phyloP scores from a whole-genome alignment of 257 asterid species.

The Cinchona pubescens region DNA sequence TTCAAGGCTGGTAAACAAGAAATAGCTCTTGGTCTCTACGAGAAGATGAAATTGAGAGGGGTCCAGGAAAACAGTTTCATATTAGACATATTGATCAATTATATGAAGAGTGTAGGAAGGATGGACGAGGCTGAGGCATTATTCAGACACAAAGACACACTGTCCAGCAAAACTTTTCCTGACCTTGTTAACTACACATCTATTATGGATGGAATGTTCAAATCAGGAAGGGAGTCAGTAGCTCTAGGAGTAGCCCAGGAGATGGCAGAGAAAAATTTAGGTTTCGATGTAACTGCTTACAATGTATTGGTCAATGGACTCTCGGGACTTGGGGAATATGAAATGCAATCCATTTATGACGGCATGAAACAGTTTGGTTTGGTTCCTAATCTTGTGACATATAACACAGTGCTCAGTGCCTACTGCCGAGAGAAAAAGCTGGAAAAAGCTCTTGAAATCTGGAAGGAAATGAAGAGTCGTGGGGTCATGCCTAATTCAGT shows the following conservation, averaged over 20 bases:
- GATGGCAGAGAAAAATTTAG: conserved; percentile 47
- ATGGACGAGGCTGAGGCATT: conserved; percentile 62
- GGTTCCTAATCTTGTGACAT: conserved; percentile 69
- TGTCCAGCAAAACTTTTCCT: conserved; percentile 54
- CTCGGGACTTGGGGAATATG: conserved; percentile 59
- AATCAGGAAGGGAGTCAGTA: conserved; percentile 64
- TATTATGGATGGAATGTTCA: conserved; percentile 79
- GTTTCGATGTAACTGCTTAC: conserved; percentile 62
- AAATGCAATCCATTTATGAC: conserved; percentile 53
- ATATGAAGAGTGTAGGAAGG: conserved; percentile 58
- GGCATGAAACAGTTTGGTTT: conserved; percentile 58
- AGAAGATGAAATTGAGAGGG: conserved; percentile 65
- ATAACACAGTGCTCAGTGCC: conserved; percentile 62
- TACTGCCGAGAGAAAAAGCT: conserved; percentile 66
- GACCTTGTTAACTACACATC: conserved; percentile 80
- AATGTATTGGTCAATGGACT: conserved; percentile 78
- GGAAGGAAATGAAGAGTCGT: conserved; percentile 61
- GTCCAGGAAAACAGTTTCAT: conserved; percentile 53
- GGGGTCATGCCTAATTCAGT: conserved; percentile 60
- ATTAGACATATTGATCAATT: conserved; percentile 60
- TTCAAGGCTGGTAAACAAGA: conserved; percentile 64
- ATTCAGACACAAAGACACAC: conserved; percentile 42
- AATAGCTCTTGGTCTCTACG: conserved; percentile 50
- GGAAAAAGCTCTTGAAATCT: conserved; percentile 48
- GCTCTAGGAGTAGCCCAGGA: conserved; percentile 73